Percentiles rank a stretch among this genome's conserved stretches.
phyloP scores from a whole-genome alignment of 2,329 filamentous ascomycete species.

The Verticillium longisporum region DNA sequence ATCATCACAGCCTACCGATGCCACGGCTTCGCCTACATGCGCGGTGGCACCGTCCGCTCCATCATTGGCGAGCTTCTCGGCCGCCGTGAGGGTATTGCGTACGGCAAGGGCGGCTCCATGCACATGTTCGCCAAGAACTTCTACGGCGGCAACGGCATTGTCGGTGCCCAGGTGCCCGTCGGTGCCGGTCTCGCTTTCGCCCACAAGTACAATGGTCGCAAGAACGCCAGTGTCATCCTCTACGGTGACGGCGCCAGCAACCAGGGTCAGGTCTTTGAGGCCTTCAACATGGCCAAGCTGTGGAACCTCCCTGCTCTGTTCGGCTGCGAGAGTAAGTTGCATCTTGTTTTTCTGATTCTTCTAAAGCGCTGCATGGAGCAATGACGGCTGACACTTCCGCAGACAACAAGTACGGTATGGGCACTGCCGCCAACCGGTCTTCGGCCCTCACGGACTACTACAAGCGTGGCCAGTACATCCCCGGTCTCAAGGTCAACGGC shows the following conservation, averaged over 20 bases:
- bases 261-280: slow-evolving; percentile 99
- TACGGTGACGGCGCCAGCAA: slow-evolving; percentile 99
- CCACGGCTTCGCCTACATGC: slow-evolving; percentile 98
- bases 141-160: slow-evolving; percentile 98
- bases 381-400: slow-evolving; percentile 16
- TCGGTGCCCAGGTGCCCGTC: slow-evolving; percentile 96
- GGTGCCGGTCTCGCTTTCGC: slow-evolving; percentile 95
- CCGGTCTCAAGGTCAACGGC: slow-evolving; percentile 97
- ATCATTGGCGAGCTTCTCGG: slow-evolving; percentile 96
- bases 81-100: slow-evolving; percentile 91
- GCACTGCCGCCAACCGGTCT: slow-evolving; percentile 88
- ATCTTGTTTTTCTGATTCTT: neutral
- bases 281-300: slow-evolving; percentile 99
- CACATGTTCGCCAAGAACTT: slow-evolving; percentile 99
- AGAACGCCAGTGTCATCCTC: slow-evolving; percentile 80
- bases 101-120: slow-evolving; percentile 99
- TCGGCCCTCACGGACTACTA: slow-evolving; percentile 99
- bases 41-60: slow-evolving; percentile 79
- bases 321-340: slow-evolving; percentile 86
- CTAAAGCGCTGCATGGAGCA: neutral
- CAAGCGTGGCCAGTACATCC: slow-evolving; percentile 99
- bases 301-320: slow-evolving; percentile 96
- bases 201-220: slow-evolving; percentile 84
- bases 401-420: slow-evolving; percentile 99
- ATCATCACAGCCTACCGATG: slow-evolving; percentile 98